Percentiles rank a stretch among this genome's conserved stretches.
phyloP scores from a whole-genome alignment of 805 yeast species.

The Saccharomycopsis fermentans region DNA sequence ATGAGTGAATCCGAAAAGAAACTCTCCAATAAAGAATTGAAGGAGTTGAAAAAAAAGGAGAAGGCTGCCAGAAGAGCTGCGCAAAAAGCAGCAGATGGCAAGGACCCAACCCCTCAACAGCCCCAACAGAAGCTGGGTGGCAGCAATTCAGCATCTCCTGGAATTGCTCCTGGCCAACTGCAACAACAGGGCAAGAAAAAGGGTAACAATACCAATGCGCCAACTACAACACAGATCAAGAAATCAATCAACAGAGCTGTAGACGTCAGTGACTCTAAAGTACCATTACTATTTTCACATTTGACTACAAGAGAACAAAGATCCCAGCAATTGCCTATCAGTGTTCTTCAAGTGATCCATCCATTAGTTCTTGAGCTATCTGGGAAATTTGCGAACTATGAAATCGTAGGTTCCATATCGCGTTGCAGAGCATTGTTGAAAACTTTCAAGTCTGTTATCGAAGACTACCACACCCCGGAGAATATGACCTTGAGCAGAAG shows the following conservation, averaged over 20 bases:
- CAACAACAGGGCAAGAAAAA: constrained; percentile 35
- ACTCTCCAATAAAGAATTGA: constrained; percentile 67
- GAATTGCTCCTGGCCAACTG: constrained; percentile 25
- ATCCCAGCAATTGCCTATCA: constrained; percentile 33
- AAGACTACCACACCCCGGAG: constrained; percentile 74
- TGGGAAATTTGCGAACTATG: constrained; percentile 70
- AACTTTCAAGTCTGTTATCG: constrained; percentile 71
- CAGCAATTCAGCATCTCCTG: constrained; percentile 13
- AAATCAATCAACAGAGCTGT: constrained; percentile 39
- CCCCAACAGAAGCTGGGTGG: background rate
- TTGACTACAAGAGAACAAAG: constrained; percentile 73
- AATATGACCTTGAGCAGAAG: constrained; percentile 82
- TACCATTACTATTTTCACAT: constrained; percentile 66
- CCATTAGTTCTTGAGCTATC: constrained; percentile 75
- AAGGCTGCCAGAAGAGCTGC: constrained; percentile 93
- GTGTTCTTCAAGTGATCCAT: constrained; percentile 64
- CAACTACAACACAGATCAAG: constrained; percentile 41
- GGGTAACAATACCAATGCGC: constrained; percentile 32
- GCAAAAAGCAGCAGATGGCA: constrained; percentile 36
- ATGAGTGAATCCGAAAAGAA: constrained; percentile 1
- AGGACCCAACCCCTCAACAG: background rate
- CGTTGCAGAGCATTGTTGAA: constrained; percentile 78
- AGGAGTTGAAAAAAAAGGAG: constrained; percentile 78
- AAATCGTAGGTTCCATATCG: constrained; percentile 81
- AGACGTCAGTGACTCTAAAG: constrained; percentile 30